A percentile compares a stretch with the other conserved stretches of the same genome.
phyloP scores from a whole-genome alignment of 129 eudicot genomes.

The Gnaphalium uliginosum region DNA sequence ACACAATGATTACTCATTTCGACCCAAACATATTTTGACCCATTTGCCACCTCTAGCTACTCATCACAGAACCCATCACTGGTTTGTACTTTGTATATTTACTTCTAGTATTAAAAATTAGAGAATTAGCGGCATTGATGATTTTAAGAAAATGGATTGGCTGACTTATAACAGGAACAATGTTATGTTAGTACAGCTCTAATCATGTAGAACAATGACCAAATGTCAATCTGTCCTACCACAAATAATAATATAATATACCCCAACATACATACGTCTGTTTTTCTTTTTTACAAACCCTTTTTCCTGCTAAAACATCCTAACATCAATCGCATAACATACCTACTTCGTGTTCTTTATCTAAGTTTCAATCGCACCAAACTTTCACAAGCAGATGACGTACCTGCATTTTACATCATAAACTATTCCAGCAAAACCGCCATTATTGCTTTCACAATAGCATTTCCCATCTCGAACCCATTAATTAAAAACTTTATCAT shows the following conservation, averaged over 20 bases:
- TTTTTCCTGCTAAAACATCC: conserved; percentile 16
- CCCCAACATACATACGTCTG: conserved; percentile 24
- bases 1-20: too few relatives aligned
- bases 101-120: background rate
- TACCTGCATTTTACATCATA: conserved; percentile 26
- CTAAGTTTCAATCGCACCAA: background rate
- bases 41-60: too few relatives aligned
- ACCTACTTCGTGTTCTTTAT: background rate
- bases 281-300: conserved; percentile 21
- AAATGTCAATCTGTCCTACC: conserved; percentile 19
- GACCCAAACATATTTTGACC: too few relatives aligned
- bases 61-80: too few relatives aligned
- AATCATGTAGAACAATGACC: conserved; percentile 25
- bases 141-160: background rate
- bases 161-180: background rate
- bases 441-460: conserved; percentile 41
- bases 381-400: background rate
- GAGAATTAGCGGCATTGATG: background rate
- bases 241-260: conserved; percentile 26
- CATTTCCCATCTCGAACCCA: conserved; percentile 16
- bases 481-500: background rate
- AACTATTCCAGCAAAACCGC: conserved; percentile 36
- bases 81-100: background rate
- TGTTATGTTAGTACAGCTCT: conserved; percentile 18
- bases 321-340: conserved; percentile 14